These are phyloP conservation scores for Oryza punctata DNA, from an alignment of 176 grass and related monocot species.

Conservation along the genomic window DNA sequence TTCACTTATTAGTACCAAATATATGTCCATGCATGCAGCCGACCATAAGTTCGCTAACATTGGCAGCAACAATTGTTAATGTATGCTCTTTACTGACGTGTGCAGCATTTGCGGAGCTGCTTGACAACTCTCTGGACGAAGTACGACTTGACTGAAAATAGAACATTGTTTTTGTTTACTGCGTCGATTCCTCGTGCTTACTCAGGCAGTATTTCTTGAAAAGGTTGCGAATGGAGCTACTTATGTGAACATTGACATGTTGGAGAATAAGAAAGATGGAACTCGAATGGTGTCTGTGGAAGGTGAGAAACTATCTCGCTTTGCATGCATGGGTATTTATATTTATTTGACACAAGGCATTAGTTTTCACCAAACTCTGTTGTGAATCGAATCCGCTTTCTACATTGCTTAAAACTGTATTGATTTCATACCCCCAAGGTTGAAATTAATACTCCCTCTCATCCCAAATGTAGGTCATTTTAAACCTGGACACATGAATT, in stretches of 20 bases:
- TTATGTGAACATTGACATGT: constrained; percentile 88
- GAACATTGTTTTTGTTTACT: neutral
- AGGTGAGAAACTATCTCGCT: constrained; percentile 46
- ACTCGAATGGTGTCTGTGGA: constrained; percentile 84
- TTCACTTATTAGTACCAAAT: neutral
- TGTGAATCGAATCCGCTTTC: neutral
- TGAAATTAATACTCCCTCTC: too few species aligned
- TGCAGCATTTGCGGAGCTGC: constrained; percentile 90
- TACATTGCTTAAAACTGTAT: neutral
- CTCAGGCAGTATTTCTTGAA: constrained; percentile 21
- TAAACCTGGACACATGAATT: too few species aligned
- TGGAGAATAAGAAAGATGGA: constrained; percentile 72
- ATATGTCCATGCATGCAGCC: too few species aligned
- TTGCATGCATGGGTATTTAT: neutral
- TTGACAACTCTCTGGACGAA: constrained; percentile 96
- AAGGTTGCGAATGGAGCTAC: constrained; percentile 91
- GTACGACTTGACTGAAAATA: constrained; percentile 34
- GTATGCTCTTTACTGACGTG: too few species aligned
- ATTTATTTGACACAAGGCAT: neutral
- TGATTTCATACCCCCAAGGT: too few species aligned
- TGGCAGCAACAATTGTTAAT: constrained; percentile 9
- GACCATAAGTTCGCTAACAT: too few species aligned
- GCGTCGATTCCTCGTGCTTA: constrained; percentile 24
- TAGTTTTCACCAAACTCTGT: neutral
- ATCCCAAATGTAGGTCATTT: too few species aligned